A percentile compares a stretch with the other conserved stretches of the same genome.
Conservation (phyloP, 2,329 filamentous ascomycete genomes). For the Gyromitra esculenta region DNA sequence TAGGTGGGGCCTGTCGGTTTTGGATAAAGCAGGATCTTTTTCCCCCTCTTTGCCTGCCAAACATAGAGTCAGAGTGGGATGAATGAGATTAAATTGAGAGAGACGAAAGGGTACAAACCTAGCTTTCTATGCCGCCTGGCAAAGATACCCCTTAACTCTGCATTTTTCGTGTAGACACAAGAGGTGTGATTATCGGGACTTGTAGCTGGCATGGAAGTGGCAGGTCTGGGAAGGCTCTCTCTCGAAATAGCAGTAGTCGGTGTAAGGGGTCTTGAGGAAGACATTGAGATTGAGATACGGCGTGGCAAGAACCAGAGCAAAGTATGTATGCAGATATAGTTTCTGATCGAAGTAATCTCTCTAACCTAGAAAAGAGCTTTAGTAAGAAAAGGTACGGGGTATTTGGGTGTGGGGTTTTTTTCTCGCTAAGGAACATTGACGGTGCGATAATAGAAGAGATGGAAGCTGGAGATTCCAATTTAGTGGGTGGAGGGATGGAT, state of each 20-base stretch:
- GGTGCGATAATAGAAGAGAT: no score
- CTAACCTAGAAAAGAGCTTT: no score
- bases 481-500: no score
- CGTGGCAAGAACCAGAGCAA: neutral
- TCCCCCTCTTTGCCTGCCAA: neutral
- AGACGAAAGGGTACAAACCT: constrained; percentile 9
- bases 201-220: neutral
- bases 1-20: neutral
- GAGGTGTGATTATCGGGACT: neutral
- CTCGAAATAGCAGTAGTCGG: neutral
- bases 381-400: no score
- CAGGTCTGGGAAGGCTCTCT: neutral
- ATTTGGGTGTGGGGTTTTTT: no score
- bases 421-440: no score
- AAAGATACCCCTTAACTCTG: neutral
- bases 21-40: neutral
- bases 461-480: no score
- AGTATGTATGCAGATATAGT: neutral
- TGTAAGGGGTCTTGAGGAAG: neutral
- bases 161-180: neutral
- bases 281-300: neutral
- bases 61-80: neutral
- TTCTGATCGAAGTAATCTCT: neutral
- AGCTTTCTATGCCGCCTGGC: neutral
- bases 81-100: neutral